Conservation (phyloP, 306 rosid genomes). For the Pueraria montana region DNA sequence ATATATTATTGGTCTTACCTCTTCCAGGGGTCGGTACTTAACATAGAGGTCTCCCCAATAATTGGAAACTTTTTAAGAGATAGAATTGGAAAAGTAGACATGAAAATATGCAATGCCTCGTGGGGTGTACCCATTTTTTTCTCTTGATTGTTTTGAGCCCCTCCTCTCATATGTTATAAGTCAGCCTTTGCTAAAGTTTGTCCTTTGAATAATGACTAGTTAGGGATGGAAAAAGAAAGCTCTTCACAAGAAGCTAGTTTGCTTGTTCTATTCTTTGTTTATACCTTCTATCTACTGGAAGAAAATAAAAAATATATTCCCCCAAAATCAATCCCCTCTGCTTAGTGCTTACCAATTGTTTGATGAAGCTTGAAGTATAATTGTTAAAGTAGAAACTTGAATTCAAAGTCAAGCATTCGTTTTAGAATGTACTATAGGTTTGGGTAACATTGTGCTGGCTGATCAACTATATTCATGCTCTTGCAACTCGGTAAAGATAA, state of each 20-base stretch:
- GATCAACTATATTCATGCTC: slow-evolving; percentile 28
- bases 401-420: slow-evolving; percentile 57
- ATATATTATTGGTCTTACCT: not conserved
- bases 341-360: slow-evolving; percentile 29
- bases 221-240: slow-evolving; percentile 15
- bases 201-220: slow-evolving; percentile 42
- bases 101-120: slow-evolving; percentile 44
- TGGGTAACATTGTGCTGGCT: slow-evolving; percentile 24
- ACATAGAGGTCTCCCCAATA: slow-evolving; percentile 38
- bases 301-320: slow-evolving; percentile 51
- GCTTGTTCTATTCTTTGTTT: slow-evolving; percentile 43
- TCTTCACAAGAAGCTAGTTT: slow-evolving; percentile 36
- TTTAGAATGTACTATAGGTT: slow-evolving; percentile 20
- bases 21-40: slow-evolving; percentile 8
- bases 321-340: slow-evolving; percentile 25
- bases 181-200: slow-evolving; percentile 57
- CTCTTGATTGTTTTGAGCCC: slow-evolving; percentile 34
- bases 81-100: slow-evolving; percentile 35
- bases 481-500: slow-evolving; percentile 17
- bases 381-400: slow-evolving; percentile 51
- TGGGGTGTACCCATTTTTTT: slow-evolving; percentile 1
- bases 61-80: slow-evolving; percentile 43
- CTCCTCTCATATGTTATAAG: not conserved
- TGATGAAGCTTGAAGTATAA: slow-evolving; percentile 45
- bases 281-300: slow-evolving; percentile 42